Evolutionary conservation across 495 filamentous ascomycete species (phyloP), one percentile per base, ranked within the genome.

Genomic region (Glutinoglossum americanum): DNA sequence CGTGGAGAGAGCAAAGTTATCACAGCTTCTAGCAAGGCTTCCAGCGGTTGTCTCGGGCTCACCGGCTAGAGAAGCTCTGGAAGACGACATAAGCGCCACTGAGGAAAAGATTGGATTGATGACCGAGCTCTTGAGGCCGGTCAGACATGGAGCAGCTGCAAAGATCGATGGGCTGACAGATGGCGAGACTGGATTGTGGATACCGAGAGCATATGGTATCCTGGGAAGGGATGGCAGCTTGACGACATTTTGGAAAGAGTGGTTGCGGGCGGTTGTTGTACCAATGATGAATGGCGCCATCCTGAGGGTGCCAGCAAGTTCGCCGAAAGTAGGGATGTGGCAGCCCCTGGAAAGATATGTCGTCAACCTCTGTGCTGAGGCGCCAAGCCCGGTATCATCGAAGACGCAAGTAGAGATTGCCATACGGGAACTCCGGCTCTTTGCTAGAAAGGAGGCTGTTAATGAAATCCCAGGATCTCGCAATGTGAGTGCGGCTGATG

Each of bases 191-290:
- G 92, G 92, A 6, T 82, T 98, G 57, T 98, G 92, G 92, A 89
- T 89, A 49, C 92, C 92, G 57, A 79, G 92, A 59, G 86, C 90
- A 6, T 98, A 90, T 66, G 92, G 92, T 55, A 83, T 98, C 57
- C 76, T 98, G 58, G 92, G 92, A 35, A 79, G 88, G 57, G 90
- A 98, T 66, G 73, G 73, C 28, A 83, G 77, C 56, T 76, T 92
- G 73, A 87, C 89, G 53, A 82, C 79, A 56, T 98, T 98, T 71
- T 97, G 92, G 92, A 98, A 98, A 68, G 92, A 98, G 66, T 98
- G 92, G 92, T 75, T 98, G 44, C 81, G 85, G 68, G 92, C 89
- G 9, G 76, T 98, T 21, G 76, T 89, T 28, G 88, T 95, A 44
- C 92, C 92, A 17, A 96, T 96, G 92, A 88, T 81, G 17, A 85